Conservation (phyloP, 2,329 filamentous ascomycete genomes). For the Fusarium equiseti region DNA sequence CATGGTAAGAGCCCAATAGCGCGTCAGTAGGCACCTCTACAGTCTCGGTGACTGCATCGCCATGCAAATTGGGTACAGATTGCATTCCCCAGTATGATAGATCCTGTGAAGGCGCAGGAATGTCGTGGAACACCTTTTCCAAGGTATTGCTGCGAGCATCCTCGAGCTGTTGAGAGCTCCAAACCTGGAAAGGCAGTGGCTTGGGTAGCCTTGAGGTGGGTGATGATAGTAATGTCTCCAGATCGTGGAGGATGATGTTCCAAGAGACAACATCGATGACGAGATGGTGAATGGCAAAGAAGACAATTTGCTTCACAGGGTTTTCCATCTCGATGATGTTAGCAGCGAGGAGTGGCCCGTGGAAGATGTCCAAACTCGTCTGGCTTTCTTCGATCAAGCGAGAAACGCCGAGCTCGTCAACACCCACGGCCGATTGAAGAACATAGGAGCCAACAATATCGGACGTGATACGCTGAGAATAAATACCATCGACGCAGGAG, state of each 20-base stretch:
- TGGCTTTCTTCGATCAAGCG: constrained; percentile 18
- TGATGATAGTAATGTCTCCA: constrained; percentile 52
- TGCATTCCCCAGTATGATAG: constrained; percentile 45
- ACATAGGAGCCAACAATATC: constrained; percentile 6
- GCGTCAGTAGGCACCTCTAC: not conserved
- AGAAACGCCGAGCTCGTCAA: not conserved
- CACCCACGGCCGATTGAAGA: not conserved
- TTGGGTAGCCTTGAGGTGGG: constrained; percentile 44
- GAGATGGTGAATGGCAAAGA: constrained; percentile 53
- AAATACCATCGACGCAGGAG: not conserved
- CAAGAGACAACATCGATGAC: constrained; percentile 62
- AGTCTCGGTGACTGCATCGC: constrained; percentile 16
- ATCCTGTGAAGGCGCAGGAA: constrained; percentile 27
- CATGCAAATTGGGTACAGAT: constrained; percentile 26
- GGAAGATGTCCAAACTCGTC: not conserved
- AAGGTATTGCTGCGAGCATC: constrained; percentile 22
- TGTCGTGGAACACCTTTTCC: constrained; percentile 19
- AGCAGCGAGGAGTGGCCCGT: constrained; percentile 7
- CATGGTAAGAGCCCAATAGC: constrained; percentile 25
- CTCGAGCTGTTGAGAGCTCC: constrained; percentile 50
- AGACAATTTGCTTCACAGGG: constrained; percentile 33
- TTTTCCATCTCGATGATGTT: constrained; percentile 39
- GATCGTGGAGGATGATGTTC: constrained; percentile 53
- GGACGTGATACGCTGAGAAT: constrained; percentile 25
- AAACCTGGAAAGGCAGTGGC: constrained; percentile 43